Evolutionary conservation across 2,329 filamentous ascomycete species (phyloP).

Genomic region (Moelleriella libera): DNA sequence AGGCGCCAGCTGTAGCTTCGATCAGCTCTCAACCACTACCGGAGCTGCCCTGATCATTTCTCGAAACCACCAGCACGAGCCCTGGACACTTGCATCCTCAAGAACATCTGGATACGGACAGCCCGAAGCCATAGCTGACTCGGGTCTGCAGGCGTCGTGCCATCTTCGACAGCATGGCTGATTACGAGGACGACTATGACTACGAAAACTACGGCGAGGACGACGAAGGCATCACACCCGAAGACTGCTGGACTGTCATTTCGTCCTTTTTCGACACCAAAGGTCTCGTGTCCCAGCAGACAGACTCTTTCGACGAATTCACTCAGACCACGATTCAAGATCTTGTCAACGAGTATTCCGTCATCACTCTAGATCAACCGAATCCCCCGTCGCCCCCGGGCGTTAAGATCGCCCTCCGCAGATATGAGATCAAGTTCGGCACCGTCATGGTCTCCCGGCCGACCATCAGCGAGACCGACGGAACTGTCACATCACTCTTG

Average conservation of each 20-base stretch:
- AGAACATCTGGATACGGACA: background rate
- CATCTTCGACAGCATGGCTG: constrained; percentile 27
- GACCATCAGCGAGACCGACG: constrained; percentile 85
- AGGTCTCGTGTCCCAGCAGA: constrained; percentile 90
- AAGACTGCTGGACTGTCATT: constrained; percentile 98
- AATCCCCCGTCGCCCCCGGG: constrained; percentile 64
- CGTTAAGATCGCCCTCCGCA: constrained; percentile 69
- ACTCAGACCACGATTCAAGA: constrained; percentile 89
- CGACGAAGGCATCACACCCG: constrained; percentile 67
- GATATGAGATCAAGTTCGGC: constrained; percentile 92
- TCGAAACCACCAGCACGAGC: background rate
- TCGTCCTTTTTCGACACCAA: constrained; percentile 94
- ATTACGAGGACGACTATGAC: constrained; percentile 43
- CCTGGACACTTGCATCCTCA: too few species aligned
- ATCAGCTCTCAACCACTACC: background rate
- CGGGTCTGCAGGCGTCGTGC: background rate
- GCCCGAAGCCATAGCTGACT: background rate
- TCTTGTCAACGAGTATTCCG: constrained; percentile 81
- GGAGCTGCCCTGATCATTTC: background rate
- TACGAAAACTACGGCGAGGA: constrained; percentile 60
- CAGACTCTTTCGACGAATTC: constrained; percentile 97
- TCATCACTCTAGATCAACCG: constrained; percentile 86
- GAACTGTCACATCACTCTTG: constrained; percentile 69
- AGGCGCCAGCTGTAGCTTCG: background rate
- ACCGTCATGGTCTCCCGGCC: constrained; percentile 80